Evolutionary conservation across 148 eudicot genomes (phyloP).

Genomic region (Rhododendron williamsianum): DNA sequence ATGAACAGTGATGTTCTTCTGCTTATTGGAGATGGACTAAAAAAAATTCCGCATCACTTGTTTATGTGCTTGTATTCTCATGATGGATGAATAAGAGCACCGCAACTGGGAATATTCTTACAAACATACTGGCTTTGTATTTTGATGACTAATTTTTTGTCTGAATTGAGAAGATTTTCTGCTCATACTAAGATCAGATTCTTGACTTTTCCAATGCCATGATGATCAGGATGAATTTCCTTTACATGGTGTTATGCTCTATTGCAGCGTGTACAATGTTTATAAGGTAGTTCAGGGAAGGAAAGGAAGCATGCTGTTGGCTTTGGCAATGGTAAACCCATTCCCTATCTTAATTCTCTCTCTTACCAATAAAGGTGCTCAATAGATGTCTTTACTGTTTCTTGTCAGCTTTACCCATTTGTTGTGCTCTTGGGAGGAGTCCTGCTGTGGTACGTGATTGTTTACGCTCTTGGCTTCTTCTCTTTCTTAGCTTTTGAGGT

Average conservation of each 20-base stretch:
- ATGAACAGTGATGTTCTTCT: background rate
- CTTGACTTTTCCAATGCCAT: background rate
- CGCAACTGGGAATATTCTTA: background rate
- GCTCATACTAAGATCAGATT: background rate
- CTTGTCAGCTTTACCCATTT: conserved; percentile 78
- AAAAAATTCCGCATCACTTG: background rate
- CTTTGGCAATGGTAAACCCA: conserved; percentile 83
- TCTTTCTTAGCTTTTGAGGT: background rate
- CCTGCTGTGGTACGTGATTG: conserved; percentile 53
- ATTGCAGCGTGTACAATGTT: conserved; percentile 73
- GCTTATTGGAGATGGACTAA: background rate
- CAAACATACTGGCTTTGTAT: background rate
- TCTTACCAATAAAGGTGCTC: background rate
- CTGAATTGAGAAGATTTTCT: background rate
- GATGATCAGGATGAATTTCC: conserved; percentile 1
- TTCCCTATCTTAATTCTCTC: background rate
- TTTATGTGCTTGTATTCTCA: background rate
- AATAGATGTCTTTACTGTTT: background rate
- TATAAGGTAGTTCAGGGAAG: conserved; percentile 60
- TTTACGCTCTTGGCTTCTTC: background rate
- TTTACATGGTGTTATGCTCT: conserved; percentile 17
- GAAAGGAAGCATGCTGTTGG: conserved; percentile 78
- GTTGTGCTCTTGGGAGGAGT: conserved; percentile 72
- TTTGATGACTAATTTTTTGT: background rate
- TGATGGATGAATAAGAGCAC: background rate